Base-by-base conservation (phyloP, 345 rosid genomes). In the Bruguiera sexangula region DNA sequence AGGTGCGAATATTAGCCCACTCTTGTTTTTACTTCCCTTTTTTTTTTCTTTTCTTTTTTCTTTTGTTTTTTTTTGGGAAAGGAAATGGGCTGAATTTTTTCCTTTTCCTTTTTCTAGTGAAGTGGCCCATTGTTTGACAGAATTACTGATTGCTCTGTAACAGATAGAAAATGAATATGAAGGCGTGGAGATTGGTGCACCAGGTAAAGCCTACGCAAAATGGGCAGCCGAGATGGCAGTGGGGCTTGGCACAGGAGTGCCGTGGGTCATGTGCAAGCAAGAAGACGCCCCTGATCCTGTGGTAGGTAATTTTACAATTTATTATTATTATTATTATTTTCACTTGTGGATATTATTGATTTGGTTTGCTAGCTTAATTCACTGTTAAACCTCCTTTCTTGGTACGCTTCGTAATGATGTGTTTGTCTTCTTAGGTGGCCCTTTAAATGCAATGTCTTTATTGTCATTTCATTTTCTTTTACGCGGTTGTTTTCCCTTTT, bases 211-310 rank as follows among this genome's bases (percentile, higher is more conserved):
- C 8, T 83, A 83, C 69, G 62, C 81, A 16, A 76, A 78, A 29
- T 81, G 87, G 87, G 87, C 87, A 31, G 84, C 84, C 5, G 61
- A 70, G 22, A 81, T 80, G 87, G 87, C 87, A 6, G 78, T 83
- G 55, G 75, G 77, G 19, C 82, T 83, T 5, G 77, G 72, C 43
- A 81, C 84, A 10, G 87, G 84, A 32, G 87, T 83, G 22, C 87
- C 87, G 30, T 83, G 87, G 87, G 79, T 83, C 22, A 83, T 83
- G 87, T 83, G 84, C 83, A 83, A 83, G 76, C 83, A 83, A 78
- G 79, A 83, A 1, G 84, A 83, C 60, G 84, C 84, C 13, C 87
- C 87, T 59, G 82, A 83, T 67, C 84, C 84, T 24, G 72, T 83
- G 54, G 80, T 63, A 48, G 63, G 73, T 60, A 8, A 53, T 39